These are phyloP conservation scores for Neurospora terricola DNA, from an alignment of 495 filamentous ascomycete species.

Conservation along the genomic window DNA sequence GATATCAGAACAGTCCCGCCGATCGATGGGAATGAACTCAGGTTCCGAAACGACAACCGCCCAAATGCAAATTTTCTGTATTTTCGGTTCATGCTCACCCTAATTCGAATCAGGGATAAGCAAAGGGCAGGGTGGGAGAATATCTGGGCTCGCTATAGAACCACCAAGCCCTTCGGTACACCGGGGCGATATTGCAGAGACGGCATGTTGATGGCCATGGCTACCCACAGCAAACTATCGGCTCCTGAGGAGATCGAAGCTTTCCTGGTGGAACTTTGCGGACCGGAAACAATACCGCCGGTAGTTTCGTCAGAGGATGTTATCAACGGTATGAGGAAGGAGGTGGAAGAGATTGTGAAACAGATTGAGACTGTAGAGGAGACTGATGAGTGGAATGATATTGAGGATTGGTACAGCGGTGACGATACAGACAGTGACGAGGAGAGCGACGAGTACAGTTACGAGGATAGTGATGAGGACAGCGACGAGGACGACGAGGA, in stretches of 20 bases:
- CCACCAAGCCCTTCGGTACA: not conserved
- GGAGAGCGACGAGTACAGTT: no score
- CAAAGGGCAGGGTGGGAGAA: not conserved
- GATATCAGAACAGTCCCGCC: no score
- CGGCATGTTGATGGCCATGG: not conserved
- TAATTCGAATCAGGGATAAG: not conserved
- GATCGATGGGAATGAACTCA: not conserved
- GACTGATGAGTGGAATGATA: not conserved
- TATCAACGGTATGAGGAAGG: not conserved
- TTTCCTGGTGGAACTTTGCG: not conserved
- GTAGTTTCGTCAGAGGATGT: not conserved
- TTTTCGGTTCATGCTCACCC: not conserved
- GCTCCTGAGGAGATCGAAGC: not conserved
- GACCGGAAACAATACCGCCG: not conserved
- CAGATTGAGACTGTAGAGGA: not conserved
- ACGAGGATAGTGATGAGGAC: not conserved
- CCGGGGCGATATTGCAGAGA: not conserved
- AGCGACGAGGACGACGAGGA: not conserved
- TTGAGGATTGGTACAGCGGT: not conserved
- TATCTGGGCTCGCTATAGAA: not conserved
- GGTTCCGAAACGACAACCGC: not conserved
- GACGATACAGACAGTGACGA: not conserved
- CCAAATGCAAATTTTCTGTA: not conserved
- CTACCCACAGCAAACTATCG: not conserved
- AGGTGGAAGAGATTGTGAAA: not conserved